These are phyloP conservation scores for Globisporangium echinulatum DNA, from an alignment of 352 stramenopile genomes.

Conservation along the genomic window DNA sequence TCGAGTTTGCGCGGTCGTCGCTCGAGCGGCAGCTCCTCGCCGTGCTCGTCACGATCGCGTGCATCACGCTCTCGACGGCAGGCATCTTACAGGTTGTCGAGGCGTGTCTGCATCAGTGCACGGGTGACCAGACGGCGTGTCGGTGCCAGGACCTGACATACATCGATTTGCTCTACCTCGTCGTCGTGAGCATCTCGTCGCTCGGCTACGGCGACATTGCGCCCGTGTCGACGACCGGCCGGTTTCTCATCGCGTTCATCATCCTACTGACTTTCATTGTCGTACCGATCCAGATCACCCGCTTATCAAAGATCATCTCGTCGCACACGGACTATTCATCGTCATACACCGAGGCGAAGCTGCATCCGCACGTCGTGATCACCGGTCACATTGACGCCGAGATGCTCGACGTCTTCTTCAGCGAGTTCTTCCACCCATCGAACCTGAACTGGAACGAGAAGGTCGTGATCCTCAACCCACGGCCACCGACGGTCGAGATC, in stretches of 20 bases:
- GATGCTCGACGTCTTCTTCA: constrained; percentile 62
- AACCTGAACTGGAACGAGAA: constrained; percentile 84
- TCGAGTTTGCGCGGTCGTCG: constrained; percentile 69
- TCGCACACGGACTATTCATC: constrained; percentile 77
- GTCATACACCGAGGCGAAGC: constrained; percentile 60
- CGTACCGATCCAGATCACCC: constrained; percentile 72
- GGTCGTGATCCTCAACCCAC: constrained; percentile 67
- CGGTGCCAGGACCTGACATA: constrained; percentile 59
- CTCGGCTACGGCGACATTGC: constrained; percentile 80
- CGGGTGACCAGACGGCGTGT: constrained; percentile 19
- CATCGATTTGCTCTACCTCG: constrained; percentile 76
- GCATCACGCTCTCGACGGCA: constrained; percentile 62
- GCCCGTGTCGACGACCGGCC: constrained; percentile 54
- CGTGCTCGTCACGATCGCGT: constrained; percentile 57
- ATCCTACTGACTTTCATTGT: constrained; percentile 83
- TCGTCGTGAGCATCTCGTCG: constrained; percentile 82
- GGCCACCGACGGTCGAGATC: constrained; percentile 51
- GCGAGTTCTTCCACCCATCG: constrained; percentile 79
- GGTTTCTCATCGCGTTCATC: constrained; percentile 72
- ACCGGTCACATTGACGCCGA: constrained; percentile 66
- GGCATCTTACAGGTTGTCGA: constrained; percentile 66
- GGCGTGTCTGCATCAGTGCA: constrained; percentile 29
- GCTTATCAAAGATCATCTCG: constrained; percentile 70
- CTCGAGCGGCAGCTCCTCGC: constrained; percentile 62
- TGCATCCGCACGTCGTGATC: constrained; percentile 71